phyloP scores from a whole-genome alignment of 768 basidiomycete genomes.

The Strobilomyces echinocephalus region DNA sequence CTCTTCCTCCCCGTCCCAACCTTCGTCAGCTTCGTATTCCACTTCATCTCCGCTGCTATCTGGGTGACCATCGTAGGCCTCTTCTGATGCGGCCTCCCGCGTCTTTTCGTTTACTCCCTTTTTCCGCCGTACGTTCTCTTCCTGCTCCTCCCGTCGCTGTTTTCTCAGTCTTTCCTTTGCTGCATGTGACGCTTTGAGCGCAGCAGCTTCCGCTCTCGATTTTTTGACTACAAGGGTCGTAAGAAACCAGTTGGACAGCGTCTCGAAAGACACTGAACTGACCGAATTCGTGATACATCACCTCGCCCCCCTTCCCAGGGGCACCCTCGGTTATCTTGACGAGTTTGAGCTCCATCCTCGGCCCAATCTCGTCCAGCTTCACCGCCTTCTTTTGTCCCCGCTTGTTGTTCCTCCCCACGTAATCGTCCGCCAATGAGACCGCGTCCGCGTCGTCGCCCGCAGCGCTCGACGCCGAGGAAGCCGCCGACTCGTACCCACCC shows the following conservation, averaged over 20 bases:
- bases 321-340: slow-evolving; percentile 94
- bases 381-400: slow-evolving; percentile 90
- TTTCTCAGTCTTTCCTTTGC: slow-evolving; percentile 72
- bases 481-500: slow-evolving; percentile 74
- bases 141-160: slow-evolving; percentile 83
- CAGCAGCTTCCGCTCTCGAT: slow-evolving; percentile 66
- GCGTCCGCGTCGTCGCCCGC: slow-evolving; percentile 81
- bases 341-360: slow-evolving; percentile 87
- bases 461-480: slow-evolving; percentile 75
- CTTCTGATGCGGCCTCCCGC: slow-evolving; percentile 21
- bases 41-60: slow-evolving; percentile 42
- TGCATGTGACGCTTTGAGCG: slow-evolving; percentile 68
- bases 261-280: slow-evolving; percentile 26
- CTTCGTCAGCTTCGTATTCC: slow-evolving; percentile 32
- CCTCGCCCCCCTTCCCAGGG: slow-evolving; percentile 88
- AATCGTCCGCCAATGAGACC: slow-evolving; percentile 84
- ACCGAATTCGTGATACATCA: slow-evolving; percentile 95
- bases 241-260: not conserved
- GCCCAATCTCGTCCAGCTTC: slow-evolving; percentile 88
- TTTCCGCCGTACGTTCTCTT: slow-evolving; percentile 84
- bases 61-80: slow-evolving; percentile 36
- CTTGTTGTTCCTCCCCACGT: slow-evolving; percentile 91
- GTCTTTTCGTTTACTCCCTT: slow-evolving; percentile 41
- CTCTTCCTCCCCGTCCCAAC: slow-evolving; percentile 61
- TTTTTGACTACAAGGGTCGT: slow-evolving; percentile 68